A percentile compares a stretch with the other conserved stretches of the same genome.
These are phyloP conservation scores for Scheffersomyces insectosa DNA, from an alignment of 1,139 yeast species.

Conservation along the genomic window DNA sequence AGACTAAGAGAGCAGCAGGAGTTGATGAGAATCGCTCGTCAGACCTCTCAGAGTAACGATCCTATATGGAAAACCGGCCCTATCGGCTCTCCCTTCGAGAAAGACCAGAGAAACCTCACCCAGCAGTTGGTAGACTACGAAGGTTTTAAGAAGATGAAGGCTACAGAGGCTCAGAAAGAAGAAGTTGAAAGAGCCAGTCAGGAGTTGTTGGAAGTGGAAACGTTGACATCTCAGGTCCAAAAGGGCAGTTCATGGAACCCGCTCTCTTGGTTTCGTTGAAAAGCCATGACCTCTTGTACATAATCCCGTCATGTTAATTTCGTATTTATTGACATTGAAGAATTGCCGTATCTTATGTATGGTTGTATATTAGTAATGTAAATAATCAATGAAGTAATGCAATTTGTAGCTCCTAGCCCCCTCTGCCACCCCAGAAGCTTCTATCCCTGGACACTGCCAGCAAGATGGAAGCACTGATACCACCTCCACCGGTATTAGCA, in stretches of 20 bases:
- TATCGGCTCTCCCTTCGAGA: conserved; percentile 65
- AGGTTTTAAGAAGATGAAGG: conserved; percentile 48
- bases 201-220: conserved; percentile 45
- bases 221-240: conserved; percentile 30
- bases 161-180: conserved; percentile 43
- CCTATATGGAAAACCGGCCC: conserved; percentile 84
- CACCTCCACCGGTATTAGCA: conserved; percentile 9
- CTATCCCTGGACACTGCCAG: conserved; percentile 48
- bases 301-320: neutral
- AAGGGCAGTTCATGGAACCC: conserved; percentile 32
- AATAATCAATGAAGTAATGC: neutral
- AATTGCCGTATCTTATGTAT: neutral
- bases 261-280: conserved; percentile 13
- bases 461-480: conserved; percentile 34
- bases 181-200: conserved; percentile 48
- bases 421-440: conserved; percentile 38
- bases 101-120: conserved; percentile 18
- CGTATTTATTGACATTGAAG: neutral
- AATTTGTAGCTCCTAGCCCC: conserved; percentile 11
- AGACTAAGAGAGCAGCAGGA: conserved; percentile 67
- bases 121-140: conserved; percentile 47
- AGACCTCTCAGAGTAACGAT: conserved; percentile 64
- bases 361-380: conserved; percentile 4
- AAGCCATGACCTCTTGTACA: conserved; percentile 1
- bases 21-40: conserved; percentile 62